Conservation (phyloP, 441 rosid genomes). For the Pelargonium exstipulatum region DNA sequence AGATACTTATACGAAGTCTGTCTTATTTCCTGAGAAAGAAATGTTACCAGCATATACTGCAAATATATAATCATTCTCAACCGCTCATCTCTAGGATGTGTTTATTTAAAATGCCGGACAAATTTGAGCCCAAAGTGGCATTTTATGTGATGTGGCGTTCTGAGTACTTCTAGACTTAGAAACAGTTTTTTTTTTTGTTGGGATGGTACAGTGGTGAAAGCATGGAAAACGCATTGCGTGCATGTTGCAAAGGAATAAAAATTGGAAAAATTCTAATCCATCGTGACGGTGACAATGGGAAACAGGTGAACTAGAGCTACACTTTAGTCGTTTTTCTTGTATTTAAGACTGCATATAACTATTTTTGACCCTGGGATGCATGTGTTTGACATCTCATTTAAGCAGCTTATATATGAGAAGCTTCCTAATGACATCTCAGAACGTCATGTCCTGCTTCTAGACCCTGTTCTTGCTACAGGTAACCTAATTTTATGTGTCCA, state of each 20-base stretch:
- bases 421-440: slow-evolving; percentile 96
- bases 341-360: not conserved
- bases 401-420: slow-evolving; percentile 92
- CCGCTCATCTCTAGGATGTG: slow-evolving; percentile 11
- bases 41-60: not conserved
- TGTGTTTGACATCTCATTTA: slow-evolving; percentile 5
- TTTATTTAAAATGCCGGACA: slow-evolving; percentile 11
- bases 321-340: not conserved
- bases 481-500: slow-evolving; percentile 15
- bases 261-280: slow-evolving; percentile 93
- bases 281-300: slow-evolving; percentile 91
- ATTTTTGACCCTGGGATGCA: slow-evolving; percentile 4
- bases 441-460: slow-evolving; percentile 91
- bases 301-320: slow-evolving; percentile 45
- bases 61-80: slow-evolving; percentile 11
- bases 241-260: slow-evolving; percentile 95
- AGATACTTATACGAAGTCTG: no score
- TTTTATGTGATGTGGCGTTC: slow-evolving; percentile 5
- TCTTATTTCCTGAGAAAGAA: no score
- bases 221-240: slow-evolving; percentile 96
- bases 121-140: slow-evolving; percentile 21
- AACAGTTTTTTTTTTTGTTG: slow-evolving; percentile 13
- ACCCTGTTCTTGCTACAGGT: slow-evolving; percentile 96
- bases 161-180: not conserved
- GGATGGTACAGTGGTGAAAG: slow-evolving; percentile 70